Base-by-base conservation (phyloP, 768 basidiomycete genomes). In the Agrocybe praecox region DNA sequence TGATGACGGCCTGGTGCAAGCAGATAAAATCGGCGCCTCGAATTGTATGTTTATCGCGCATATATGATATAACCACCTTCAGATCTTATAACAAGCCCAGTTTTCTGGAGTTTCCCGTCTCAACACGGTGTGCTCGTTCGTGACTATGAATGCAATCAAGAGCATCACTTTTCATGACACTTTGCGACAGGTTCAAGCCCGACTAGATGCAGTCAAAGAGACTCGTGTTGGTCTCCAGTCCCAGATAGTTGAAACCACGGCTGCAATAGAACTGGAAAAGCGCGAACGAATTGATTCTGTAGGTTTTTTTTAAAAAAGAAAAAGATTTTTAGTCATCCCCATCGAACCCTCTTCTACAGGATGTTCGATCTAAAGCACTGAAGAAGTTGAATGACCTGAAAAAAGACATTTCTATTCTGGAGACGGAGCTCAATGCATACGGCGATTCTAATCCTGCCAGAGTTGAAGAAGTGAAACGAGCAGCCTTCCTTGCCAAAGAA, bases 51-150 rank as follows among this genome's bases (percentile, higher is more conserved):
- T 14, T 12, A 14, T 15, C 12, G 56, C 47, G 53, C 61, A 56
- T 63, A 62, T n/a, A n/a, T n/a, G n/a, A n/a, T n/a, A n/a, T 63
- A 60, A 54, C 49, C 36, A 21, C 34, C 48, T 34, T 44, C 46
- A 23, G 55, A 46, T 18, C 65, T 72, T 61, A 64, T 50, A 66
- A 55, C 67, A 22, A 62, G 9, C 18, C 32, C 58, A 96, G 94
- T 96, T 73, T 96, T 92, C 70, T 97, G 95, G 95, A 92, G 92
- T 65, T 96, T 97, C 69, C 94, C 94, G 15, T 94, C 92, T 1
- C 92, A 95, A 56, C 83, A 85, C 46, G 94, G 94, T 4, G 84
- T 88, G 8, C 79, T 87, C 65, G 94, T 94, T 57, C 21, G 71
- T 57, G 48, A 11, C 19, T 49, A 18, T 58, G 23, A 21, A 34